Evolutionary conservation across 78 protist genomes (phyloP).

Genomic region (Dictyostelium discoideum): DNA sequence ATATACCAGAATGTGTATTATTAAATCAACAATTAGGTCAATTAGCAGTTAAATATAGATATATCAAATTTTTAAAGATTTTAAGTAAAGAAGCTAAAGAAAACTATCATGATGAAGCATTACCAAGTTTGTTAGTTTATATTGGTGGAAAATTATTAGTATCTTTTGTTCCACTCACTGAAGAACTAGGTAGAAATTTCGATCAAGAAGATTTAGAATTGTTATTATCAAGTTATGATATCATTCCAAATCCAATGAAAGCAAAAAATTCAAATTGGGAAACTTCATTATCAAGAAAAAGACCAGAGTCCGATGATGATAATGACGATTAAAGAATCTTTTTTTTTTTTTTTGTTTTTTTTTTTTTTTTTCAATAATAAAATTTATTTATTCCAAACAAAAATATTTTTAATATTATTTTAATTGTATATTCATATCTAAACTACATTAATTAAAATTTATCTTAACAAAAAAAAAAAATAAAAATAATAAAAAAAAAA

Average conservation of each 20-base stretch:
- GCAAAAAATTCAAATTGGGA: constrained; percentile 14
- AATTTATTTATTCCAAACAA: background rate
- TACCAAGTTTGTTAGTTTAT: constrained; percentile 60
- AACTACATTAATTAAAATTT: too few species aligned
- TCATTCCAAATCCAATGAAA: constrained; percentile 57
- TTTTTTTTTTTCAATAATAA: background rate
- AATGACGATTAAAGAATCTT: background rate
- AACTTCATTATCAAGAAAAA: constrained; percentile 10
- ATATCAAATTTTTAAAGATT: constrained; percentile 64
- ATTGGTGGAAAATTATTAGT: constrained; percentile 57
- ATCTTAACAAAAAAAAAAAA: too few species aligned
- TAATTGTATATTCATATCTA: too few species aligned
- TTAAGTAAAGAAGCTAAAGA: constrained; percentile 52
- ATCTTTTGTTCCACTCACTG: constrained; percentile 69
- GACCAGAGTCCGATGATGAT: constrained; percentile 16
- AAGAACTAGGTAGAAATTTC: constrained; percentile 41
- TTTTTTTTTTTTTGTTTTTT: background rate
- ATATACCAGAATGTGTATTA: constrained; percentile 69
- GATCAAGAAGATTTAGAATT: constrained; percentile 70
- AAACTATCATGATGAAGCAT: constrained; percentile 68
- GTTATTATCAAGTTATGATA: constrained; percentile 51
- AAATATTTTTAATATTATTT: background rate
- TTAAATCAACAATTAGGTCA: constrained; percentile 45
- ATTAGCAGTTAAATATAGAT: constrained; percentile 57
- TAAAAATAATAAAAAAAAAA: too few species aligned